A percentile compares a stretch with the other conserved stretches of the same genome.
These are phyloP conservation scores for Colletotrichum sidae DNA, from an alignment of 2,329 filamentous ascomycete genomes.

Conservation along the genomic window DNA sequence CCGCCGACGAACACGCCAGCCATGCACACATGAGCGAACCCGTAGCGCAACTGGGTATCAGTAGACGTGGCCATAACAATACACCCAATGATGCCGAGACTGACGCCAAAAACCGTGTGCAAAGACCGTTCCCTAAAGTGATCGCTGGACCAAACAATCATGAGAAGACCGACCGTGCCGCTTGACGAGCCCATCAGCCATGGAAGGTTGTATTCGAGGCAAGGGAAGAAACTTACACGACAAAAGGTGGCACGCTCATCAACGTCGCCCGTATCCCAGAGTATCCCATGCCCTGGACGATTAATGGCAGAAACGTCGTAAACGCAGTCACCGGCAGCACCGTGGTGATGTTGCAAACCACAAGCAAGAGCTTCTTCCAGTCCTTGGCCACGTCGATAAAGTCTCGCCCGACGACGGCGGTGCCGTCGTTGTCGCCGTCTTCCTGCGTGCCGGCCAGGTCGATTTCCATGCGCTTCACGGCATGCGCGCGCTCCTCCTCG, in stretches of 20 bases:
- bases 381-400: slow-evolving; percentile 9
- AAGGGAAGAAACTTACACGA: slow-evolving; percentile 20
- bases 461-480: slow-evolving; percentile 8
- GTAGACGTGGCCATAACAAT: slow-evolving; percentile 40
- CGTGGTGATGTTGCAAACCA: slow-evolving; percentile 19
- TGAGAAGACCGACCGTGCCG: slow-evolving; percentile 28
- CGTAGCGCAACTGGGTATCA: slow-evolving; percentile 39
- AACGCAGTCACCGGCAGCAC: slow-evolving; percentile 18
- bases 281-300: slow-evolving; percentile 16
- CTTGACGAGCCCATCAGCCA: slow-evolving; percentile 24
- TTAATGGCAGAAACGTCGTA: slow-evolving; percentile 12
- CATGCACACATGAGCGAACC: slow-evolving; percentile 41
- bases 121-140: slow-evolving; percentile 39
- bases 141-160: slow-evolving; percentile 40
- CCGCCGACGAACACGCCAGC: slow-evolving; percentile 57
- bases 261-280: slow-evolving; percentile 14
- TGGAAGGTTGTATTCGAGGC: background rate
- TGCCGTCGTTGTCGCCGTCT: slow-evolving; percentile 4
- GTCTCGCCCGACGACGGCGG: background rate
- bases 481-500: slow-evolving; percentile 1
- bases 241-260: slow-evolving; percentile 19
- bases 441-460: slow-evolving; percentile 13
- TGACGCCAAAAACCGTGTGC: slow-evolving; percentile 39
- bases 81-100: slow-evolving; percentile 37
- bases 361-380: slow-evolving; percentile 13